Percentiles rank a stretch among this genome's conserved stretches.
Evolutionary conservation across 805 yeast genomes (phyloP).

Genomic region (Saccharomycopsis fibuligera): DNA sequence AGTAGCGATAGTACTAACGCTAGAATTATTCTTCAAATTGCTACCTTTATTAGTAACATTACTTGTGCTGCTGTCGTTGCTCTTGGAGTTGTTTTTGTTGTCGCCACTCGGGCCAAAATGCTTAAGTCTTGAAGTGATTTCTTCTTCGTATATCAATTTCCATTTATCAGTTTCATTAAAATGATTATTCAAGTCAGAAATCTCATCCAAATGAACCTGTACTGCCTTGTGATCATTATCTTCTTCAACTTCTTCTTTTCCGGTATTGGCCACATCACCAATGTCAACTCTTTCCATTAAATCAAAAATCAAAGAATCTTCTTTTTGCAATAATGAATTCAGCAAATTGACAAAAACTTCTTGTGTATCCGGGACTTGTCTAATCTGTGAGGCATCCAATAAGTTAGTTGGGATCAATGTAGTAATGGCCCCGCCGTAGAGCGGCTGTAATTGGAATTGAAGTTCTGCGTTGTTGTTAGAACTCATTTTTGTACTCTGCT

Average conservation of each 20-base stretch:
- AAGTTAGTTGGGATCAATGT: conserved; percentile 52
- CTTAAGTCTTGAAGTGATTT: conserved; percentile 14
- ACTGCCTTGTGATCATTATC: conserved; percentile 37
- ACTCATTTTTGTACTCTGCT: no score
- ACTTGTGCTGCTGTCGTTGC: no score
- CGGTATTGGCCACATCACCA: conserved; percentile 35
- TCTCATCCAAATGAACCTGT: conserved; percentile 49
- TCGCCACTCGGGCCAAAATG: conserved; percentile 3
- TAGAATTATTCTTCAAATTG: no score
- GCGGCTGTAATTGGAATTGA: no score
- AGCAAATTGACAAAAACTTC: conserved; percentile 68
- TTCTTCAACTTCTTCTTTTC: conserved; percentile 43
- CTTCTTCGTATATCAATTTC: conserved; percentile 28
- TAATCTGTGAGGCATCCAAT: conserved; percentile 67
- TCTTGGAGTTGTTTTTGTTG: no score
- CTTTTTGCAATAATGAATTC: conserved; percentile 24
- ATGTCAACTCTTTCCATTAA: conserved; percentile 33
- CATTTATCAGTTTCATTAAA: conserved; percentile 23
- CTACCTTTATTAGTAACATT: no score
- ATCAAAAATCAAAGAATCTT: conserved; percentile 34
- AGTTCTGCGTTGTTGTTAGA: no score
- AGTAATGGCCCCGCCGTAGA: conserved; percentile 78
- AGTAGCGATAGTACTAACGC: no score
- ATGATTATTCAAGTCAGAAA: conserved; percentile 39
- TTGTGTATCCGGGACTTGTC: conserved; percentile 90